Conservation (phyloP, 2,329 filamentous ascomycete genomes). For the Chaetomiaceae sp. region DNA sequence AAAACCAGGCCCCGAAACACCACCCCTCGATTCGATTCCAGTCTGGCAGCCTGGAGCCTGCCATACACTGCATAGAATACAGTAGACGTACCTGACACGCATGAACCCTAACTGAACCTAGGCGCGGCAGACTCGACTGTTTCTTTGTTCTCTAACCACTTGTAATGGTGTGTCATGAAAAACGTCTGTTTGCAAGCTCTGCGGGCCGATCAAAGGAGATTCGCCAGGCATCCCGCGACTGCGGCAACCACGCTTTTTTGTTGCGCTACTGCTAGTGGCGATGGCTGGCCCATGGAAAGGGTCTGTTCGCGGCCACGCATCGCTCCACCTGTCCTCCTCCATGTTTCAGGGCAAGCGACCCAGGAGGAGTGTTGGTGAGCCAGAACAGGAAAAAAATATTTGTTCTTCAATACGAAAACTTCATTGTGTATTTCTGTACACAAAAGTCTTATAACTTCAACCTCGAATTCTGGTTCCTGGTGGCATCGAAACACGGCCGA, state of each 20-base stretch:
- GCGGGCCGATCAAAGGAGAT: neutral
- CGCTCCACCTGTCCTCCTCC: neutral
- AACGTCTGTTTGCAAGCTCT: neutral
- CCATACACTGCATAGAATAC: too few relatives aligned
- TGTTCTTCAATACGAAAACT: too few relatives aligned
- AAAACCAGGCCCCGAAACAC: slow-evolving; percentile 18
- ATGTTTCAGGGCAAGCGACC: neutral
- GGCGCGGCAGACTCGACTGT: neutral
- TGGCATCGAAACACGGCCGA: slow-evolving; percentile 1
- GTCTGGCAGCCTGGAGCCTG: too few relatives aligned
- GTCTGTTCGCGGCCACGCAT: neutral
- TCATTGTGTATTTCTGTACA: too few relatives aligned
- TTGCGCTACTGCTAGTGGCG: neutral
- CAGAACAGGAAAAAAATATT: too few relatives aligned
- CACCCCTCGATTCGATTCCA: too few relatives aligned
- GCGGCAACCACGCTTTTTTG: neutral
- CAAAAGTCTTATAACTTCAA: too few relatives aligned
- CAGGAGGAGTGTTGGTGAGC: neutral
- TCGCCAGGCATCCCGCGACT: neutral
- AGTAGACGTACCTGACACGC: too few relatives aligned
- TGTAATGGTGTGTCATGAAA: too few relatives aligned
- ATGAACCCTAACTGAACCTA: neutral
- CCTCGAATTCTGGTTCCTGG: too few relatives aligned
- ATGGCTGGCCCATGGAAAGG: neutral
- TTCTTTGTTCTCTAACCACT: too few relatives aligned